These are phyloP conservation scores for Raddia distichophylla DNA, from an alignment of 176 grass and related monocot species.

Conservation along the genomic window DNA sequence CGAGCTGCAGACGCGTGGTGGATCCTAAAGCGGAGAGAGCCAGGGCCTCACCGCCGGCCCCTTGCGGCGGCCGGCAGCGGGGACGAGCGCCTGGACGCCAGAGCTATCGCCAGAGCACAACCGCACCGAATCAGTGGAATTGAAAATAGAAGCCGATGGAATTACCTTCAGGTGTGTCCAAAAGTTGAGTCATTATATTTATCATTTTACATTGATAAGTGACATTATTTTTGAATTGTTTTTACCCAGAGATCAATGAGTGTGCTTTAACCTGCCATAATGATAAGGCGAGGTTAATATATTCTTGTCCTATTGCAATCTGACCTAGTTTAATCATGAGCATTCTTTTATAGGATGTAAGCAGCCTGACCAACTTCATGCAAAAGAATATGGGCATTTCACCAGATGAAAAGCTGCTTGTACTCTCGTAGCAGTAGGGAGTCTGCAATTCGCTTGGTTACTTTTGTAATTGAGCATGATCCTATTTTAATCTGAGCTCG, in stretches of 20 bases:
- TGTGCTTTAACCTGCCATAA: conserved; percentile 19
- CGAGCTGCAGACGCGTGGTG: too few relatives aligned
- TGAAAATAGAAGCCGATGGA: too few relatives aligned
- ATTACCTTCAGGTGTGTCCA: not conserved
- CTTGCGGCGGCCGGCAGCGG: too few relatives aligned
- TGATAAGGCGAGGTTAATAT: conserved; percentile 16
- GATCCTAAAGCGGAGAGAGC: too few relatives aligned
- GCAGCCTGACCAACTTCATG: conserved; percentile 74
- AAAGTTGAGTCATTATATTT: conserved; percentile 16
- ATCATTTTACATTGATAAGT: not conserved
- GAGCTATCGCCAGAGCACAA: too few relatives aligned
- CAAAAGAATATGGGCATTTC: conserved; percentile 82
- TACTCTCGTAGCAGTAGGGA: too few relatives aligned
- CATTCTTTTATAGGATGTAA: conserved; percentile 74
- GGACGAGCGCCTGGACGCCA: too few relatives aligned
- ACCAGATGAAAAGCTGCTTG: conserved; percentile 90
- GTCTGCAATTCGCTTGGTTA: too few relatives aligned
- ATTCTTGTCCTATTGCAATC: conserved; percentile 14
- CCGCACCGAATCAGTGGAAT: too few relatives aligned
- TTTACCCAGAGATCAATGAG: not conserved
- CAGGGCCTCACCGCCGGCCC: too few relatives aligned
- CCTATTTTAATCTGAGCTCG: too few relatives aligned
- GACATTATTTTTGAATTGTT: not conserved
- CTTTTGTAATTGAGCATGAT: too few relatives aligned
- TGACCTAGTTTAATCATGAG: conserved; percentile 19